Base-by-base conservation (phyloP, 352 stramenopile genomes). In the Globisporangium apiculatum region DNA sequence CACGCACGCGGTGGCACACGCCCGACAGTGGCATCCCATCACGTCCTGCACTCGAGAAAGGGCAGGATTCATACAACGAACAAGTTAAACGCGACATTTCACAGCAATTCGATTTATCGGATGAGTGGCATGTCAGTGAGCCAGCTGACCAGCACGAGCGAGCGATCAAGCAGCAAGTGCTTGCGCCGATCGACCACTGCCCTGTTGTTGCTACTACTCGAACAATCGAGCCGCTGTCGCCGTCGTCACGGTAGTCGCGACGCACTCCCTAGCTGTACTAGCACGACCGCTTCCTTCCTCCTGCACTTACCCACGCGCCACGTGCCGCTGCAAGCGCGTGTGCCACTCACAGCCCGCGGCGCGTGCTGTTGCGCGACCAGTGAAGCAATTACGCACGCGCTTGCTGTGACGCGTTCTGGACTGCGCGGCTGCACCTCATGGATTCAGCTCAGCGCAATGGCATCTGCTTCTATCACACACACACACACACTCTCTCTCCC, bases 1-100 rank as follows among this genome's bases (percentile, higher is more conserved):
- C 24, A 52, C 51, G 55, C 36, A n/a, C 49, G 43, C 56, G 35
- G 57, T 50, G 57, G 57, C 57, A 62, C 57, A 62, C 57, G 57
- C 57, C 56, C 35, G 37, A 55, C 36, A 61, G 41, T 56, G 43
- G 53, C 40, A 57, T 42, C 17, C 5, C 36, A 14, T 31, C 24
- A 31, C 24, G 24, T 31, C 24, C 24, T 31, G 38, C 38, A 42
- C 24, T 46, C 45, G 24, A 14, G 7, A n/a, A 49, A 14, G 45
- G 9, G 14, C 5, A 49, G 14, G 9, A 9, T 5, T n/a, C 17
- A 49, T 49, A 31, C 17, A 35, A 49, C 11, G 14, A 35, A 5
- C 17, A 49, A 47, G 42, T 47, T 15, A 4, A 17, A 17, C 11
- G 11, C 11, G 42, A 47, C n/a, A 47, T 15, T 17, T 4, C n/a